Evolutionary conservation across 116 monocot genomes (phyloP), one percentile per base, ranked within the genome.

Genomic region (Zostera marina): DNA sequence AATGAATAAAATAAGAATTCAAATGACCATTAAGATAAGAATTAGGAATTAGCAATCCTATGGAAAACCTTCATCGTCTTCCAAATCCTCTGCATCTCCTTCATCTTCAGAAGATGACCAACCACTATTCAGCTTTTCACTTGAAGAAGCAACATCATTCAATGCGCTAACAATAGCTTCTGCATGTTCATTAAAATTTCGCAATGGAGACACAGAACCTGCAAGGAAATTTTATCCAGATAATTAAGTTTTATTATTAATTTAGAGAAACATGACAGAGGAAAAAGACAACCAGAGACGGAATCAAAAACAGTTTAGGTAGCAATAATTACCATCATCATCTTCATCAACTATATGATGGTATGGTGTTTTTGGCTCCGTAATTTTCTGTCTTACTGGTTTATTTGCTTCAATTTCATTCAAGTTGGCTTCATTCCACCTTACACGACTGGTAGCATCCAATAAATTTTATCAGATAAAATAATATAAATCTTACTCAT

Each of bases 61-160:
- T 15, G 14, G 16, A 23, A 1, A 46, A 91, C 93, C 93, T 74
- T 93, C 88, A 77, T 84, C 87, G 62, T 84, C 64, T 66, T 93
- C 88, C 83, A 32, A 66, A 63, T 93, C 88, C 11, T 81, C 77
- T 23, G 71, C 49, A 70, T 88, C 78, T 42, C 68, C 52, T 62
- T 93, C 93, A 74, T 87, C 88, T 47, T 93, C 88, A 74, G 84
- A 93, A 45, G 81, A 83, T 58, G 79, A 66, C 93, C 93, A 93
- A 44, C 70, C 80, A 7, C 74, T 81, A 74, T 66, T 73, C 15
- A 19, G 52, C 60, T 42, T 56, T n/a, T 70, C 54, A 56, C 81
- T 80, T 66, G 83, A 81, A 39, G 84, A 80, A 63, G 89, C 83
- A 16, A 69, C 69, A 62, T 78, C 73, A 76, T 44, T 74, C 58